A percentile compares a stretch with the other conserved stretches of the same genome.
Conservation (phyloP, 495 filamentous ascomycete genomes). For the Penicillium ochrochloron region DNA sequence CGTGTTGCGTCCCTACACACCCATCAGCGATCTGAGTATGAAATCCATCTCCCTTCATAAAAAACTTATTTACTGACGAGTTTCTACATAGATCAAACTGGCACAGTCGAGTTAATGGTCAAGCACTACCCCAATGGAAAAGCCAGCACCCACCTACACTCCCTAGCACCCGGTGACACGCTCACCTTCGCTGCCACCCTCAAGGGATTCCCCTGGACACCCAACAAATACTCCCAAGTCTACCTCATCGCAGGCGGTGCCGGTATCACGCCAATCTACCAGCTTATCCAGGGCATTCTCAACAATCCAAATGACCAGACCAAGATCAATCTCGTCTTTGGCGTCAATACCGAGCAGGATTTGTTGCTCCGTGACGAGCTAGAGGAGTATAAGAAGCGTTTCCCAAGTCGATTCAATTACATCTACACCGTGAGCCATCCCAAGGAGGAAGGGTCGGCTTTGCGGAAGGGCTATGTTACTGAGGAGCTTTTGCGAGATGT, state of each 20-base stretch:
- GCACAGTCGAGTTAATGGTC: slow-evolving; percentile 61
- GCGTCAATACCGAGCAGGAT: slow-evolving; percentile 66
- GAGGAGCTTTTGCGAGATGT: slow-evolving; percentile 58
- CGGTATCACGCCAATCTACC: slow-evolving; percentile 67
- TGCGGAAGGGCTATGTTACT: slow-evolving; percentile 60
- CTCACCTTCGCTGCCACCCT: slow-evolving; percentile 58
- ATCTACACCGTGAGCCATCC: slow-evolving; percentile 63
- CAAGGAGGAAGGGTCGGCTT: slow-evolving; percentile 30
- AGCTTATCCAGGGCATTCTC: slow-evolving; percentile 64
- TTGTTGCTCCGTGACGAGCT: slow-evolving; percentile 62
- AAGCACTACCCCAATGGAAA: slow-evolving; percentile 69
- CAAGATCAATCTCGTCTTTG: slow-evolving; percentile 66
- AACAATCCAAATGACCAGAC: slow-evolving; percentile 64
- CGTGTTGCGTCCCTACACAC: slow-evolving; percentile 63
- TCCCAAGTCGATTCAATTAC: slow-evolving; percentile 61
- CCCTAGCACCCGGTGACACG: slow-evolving; percentile 60
- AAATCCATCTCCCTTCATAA: not conserved
- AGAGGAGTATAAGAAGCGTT: slow-evolving; percentile 52
- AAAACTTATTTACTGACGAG: slow-evolving; percentile 9
- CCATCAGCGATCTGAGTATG: slow-evolving; percentile 57
- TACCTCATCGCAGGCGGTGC: slow-evolving; percentile 66
- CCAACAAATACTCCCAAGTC: slow-evolving; percentile 59
- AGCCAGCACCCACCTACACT: slow-evolving; percentile 64
- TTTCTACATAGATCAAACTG: slow-evolving; percentile 49
- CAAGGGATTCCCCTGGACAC: slow-evolving; percentile 56